Evolutionary conservation across 164 flowering plant genomes (phyloP), one percentile per base, ranked within the genome.

Genomic region (Pachysandra terminalis): DNA sequence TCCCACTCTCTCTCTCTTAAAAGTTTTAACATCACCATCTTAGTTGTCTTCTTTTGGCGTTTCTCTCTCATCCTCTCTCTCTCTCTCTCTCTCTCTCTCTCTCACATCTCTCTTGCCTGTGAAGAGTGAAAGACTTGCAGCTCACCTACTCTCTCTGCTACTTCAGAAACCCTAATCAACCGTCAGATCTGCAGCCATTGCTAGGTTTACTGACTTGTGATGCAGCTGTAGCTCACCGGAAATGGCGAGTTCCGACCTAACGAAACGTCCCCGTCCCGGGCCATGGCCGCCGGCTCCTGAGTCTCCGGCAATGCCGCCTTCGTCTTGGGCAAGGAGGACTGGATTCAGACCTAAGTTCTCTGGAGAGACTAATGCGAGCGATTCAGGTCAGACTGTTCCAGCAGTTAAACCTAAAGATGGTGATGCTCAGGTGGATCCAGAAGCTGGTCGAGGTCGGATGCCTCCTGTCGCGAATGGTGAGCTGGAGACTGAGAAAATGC

Each of bases 291-390:
- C 87, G 24, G 81, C 68, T 5, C 80, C 86, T 19, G 86, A 84
- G 17, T 51, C 84, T 19, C 21, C 79, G 2, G 75, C 91, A 73
- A 69, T 74, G 66, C 80, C 83, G 66, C 72, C 80, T 21, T 76
- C 90, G 17, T 82, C 96, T 0, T 92, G 99, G 99, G 99, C 99
- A 2, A 89, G 84, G 79, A 73, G 79, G 45, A 90, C 98, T 26
- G 96, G 97, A 0, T 95, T 95, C 82, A 80, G 82, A 14, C 85
- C 96, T 19, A 89, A 83, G 73, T 85, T 92, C 72, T 95, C 98
- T 25, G 98, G 98, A 1, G 98, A 95, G 83, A 77, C 94, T 56
- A 86, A 81, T 78, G 89, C 83, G 59, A 72, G 78, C 45, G 83
- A 87, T 56, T 90, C 96, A 27, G 96, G 91, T 19, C 92, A 80